Evolutionary conservation across 2,329 filamentous ascomycete species (phyloP), one percentile per base, ranked within the genome.

Genomic region (Nemania sp.): DNA sequence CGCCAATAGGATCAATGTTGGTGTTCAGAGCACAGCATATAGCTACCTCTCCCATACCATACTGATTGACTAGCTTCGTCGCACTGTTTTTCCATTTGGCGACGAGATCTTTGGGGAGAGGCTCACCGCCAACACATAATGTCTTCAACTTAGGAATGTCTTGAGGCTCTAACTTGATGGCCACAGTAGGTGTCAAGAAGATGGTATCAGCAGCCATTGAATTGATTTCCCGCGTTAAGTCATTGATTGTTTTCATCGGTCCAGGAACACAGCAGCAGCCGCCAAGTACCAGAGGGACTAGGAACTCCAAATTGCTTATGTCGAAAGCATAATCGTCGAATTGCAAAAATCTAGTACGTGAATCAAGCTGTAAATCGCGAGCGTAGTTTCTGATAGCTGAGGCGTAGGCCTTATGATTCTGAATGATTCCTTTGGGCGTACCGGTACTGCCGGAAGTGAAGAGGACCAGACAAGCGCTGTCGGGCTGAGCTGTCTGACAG

Each of bases 381-480:
- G 53, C 45, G 28, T 59, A 59, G 15, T 59, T 56, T n/a, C 15
- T 47, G 11, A 56, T 56, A 9, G 49, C 53, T 3, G 45, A 50
- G 31, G 49, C 53, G 23, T 56, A 53, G 2, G 49, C 45, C 12
- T 50, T 50, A 15, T 62, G 58, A 12, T 47, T 56, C 22, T 59
- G 37, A n/a, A 62, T 56, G 5, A 61, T 58, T 2, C 60, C 60
- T n/a, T 62, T 61, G 14, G 60, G 60, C n/a, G 50, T 52, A 34
- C 60, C 60, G 6, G 60, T 62, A 28, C 57, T 61, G 4, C 61
- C 60, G 11, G 57, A 62, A 7, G 60, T 63, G 44, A 62, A 62
- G 11, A 61, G 52, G 9, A 62, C 61, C 1, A 60, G 43, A 15
- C 57, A 59, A 11, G 59, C 54, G 34, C 54, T 57, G 7, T 59